Evolutionary conservation across 495 filamentous ascomycete species (phyloP).

Genomic region (Penicillium atrosanguineum): DNA sequence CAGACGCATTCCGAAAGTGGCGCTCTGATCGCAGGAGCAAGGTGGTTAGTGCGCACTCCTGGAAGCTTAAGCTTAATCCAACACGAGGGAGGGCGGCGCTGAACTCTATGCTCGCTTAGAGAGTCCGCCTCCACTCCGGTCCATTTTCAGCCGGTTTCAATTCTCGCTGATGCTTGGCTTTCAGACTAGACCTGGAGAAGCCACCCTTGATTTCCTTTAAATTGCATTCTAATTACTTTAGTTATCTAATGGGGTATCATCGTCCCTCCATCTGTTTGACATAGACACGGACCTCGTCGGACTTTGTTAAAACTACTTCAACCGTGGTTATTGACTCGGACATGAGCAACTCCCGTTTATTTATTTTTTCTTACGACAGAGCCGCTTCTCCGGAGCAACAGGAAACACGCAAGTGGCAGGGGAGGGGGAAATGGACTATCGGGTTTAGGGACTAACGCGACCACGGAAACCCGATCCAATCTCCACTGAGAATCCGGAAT

Average conservation of each 20-base stretch:
- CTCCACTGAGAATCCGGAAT: conserved; percentile 1
- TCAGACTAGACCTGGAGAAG: conserved; percentile 10
- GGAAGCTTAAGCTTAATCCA: conserved; percentile 55
- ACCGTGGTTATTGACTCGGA: conserved; percentile 10
- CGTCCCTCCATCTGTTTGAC: neutral
- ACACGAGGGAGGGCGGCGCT: conserved; percentile 43
- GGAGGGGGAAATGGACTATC: conserved; percentile 8
- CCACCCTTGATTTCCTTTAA: conserved; percentile 11
- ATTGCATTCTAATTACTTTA: conserved; percentile 7
- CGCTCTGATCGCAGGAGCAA: conserved; percentile 38
- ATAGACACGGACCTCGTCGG: neutral
- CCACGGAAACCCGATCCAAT: conserved; percentile 11
- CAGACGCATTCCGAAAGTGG: conserved; percentile 29
- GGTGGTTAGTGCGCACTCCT: conserved; percentile 40
- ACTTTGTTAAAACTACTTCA: neutral
- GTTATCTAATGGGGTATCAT: neutral
- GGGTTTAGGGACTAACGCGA: conserved; percentile 13
- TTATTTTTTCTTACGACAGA: neutral
- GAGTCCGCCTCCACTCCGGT: conserved; percentile 15
- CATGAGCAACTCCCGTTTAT: conserved; percentile 9
- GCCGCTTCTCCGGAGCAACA: neutral
- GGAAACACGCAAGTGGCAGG: neutral
- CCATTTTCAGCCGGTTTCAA: conserved; percentile 10
- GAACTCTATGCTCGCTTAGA: conserved; percentile 48
- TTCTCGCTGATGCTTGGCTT: conserved; percentile 16